These are phyloP conservation scores for Lasiosphaeria hispida DNA, from an alignment of 495 filamentous ascomycete species.

Conservation along the genomic window DNA sequence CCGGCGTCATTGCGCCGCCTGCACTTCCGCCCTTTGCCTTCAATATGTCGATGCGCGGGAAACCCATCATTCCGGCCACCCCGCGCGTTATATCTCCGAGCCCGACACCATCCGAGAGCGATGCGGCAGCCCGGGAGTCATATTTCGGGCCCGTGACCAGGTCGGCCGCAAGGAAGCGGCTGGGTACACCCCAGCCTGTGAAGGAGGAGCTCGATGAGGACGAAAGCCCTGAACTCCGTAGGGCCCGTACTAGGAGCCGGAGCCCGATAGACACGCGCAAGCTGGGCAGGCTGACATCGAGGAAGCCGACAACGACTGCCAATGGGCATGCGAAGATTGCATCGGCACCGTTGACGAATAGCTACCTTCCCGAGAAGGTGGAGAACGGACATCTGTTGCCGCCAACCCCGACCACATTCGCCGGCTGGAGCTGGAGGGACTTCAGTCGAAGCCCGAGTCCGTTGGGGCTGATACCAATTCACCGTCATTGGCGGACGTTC, in stretches of 20 bases:
- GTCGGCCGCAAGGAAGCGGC: constrained; percentile 57
- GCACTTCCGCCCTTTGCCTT: constrained; percentile 47
- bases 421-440: constrained; percentile 68
- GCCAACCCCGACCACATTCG: constrained; percentile 43
- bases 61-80: constrained; percentile 54
- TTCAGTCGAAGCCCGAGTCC: constrained; percentile 87
- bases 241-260: constrained; percentile 48
- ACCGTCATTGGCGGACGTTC: constrained; percentile 68
- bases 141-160: constrained; percentile 65
- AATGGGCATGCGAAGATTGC: constrained; percentile 18
- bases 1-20: constrained; percentile 49
- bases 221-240: constrained; percentile 39
- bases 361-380: constrained; percentile 10
- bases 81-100: constrained; percentile 72
- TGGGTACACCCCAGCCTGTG: constrained; percentile 40
- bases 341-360: constrained; percentile 3
- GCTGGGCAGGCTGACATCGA: constrained; percentile 45
- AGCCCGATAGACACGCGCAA: constrained; percentile 52
- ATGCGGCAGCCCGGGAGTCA: constrained; percentile 43
- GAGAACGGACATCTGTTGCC: constrained; percentile 74
- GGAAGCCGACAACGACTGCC: constrained; percentile 30
- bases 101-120: constrained; percentile 59
- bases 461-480: constrained; percentile 91
- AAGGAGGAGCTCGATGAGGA: constrained; percentile 38
- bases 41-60: constrained; percentile 39